Evolutionary conservation across 2,329 filamentous ascomycete genomes (phyloP).

Genomic region (Verticillium nonalfalfae): DNA sequence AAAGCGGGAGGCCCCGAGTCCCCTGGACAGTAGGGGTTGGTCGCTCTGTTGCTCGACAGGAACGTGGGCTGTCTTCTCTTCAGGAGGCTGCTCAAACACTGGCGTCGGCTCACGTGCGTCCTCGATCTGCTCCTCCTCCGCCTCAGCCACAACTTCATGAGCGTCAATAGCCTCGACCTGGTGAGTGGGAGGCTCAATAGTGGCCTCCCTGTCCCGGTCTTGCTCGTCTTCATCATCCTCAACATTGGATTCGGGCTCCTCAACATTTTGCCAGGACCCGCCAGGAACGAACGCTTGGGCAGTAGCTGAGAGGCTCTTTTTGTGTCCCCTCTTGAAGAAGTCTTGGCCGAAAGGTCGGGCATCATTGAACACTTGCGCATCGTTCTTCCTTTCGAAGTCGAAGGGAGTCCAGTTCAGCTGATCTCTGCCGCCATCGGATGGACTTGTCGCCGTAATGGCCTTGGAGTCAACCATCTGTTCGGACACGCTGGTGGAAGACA

Average conservation of each 20-base stretch:
- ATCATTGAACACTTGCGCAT: slow-evolving; percentile 44
- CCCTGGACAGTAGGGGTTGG: slow-evolving; percentile 21
- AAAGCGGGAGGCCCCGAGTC: slow-evolving; percentile 41
- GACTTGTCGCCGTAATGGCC: slow-evolving; percentile 38
- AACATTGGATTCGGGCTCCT: slow-evolving; percentile 10
- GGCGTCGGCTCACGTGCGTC: background rate
- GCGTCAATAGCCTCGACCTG: background rate
- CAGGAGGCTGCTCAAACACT: background rate
- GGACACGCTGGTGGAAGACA: slow-evolving; percentile 46
- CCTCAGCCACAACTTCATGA: background rate
- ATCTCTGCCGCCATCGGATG: slow-evolving; percentile 45
- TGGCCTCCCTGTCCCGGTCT: slow-evolving; percentile 11
- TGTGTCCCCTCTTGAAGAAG: slow-evolving; percentile 33
- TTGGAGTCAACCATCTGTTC: slow-evolving; percentile 46
- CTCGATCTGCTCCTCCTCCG: background rate
- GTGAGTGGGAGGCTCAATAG: slow-evolving; percentile 6
- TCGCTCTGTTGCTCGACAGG: background rate
- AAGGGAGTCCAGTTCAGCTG: slow-evolving; percentile 52
- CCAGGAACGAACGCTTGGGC: slow-evolving; percentile 62
- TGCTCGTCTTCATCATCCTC: slow-evolving; percentile 14
- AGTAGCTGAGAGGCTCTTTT: slow-evolving; percentile 61
- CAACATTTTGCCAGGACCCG: slow-evolving; percentile 9
- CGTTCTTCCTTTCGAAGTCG: slow-evolving; percentile 46
- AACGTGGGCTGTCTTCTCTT: background rate
- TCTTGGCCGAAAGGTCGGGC: slow-evolving; percentile 43